Evolutionary conservation across 2,329 filamentous ascomycete species (phyloP).

Genomic region (Sclerotinia trifoliorum): DNA sequence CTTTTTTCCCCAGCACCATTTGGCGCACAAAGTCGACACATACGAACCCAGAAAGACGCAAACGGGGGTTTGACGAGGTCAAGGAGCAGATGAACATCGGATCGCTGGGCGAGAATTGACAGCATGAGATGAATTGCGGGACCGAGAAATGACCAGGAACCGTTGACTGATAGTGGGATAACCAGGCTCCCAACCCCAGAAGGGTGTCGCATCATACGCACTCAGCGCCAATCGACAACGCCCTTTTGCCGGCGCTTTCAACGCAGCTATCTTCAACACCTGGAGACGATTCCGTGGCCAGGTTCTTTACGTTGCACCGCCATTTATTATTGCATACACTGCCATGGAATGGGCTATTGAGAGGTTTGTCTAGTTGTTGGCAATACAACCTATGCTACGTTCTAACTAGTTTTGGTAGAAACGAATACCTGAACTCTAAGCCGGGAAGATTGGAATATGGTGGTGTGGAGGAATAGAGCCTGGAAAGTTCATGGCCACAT

Average conservation of each 20-base stretch:
- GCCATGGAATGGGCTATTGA: conserved; percentile 88
- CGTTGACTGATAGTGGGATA: conserved; percentile 34
- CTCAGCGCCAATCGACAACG: conserved; percentile 86
- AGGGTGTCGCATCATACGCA: conserved; percentile 67
- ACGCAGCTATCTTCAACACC: conserved; percentile 92
- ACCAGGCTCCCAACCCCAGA: conserved; percentile 58
- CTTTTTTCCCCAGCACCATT: background rate
- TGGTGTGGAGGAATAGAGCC: conserved; percentile 42
- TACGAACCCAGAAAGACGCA: background rate
- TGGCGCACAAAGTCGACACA: background rate
- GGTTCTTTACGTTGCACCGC: conserved; percentile 84
- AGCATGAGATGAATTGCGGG: background rate
- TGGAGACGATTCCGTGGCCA: conserved; percentile 83
- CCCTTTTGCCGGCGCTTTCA: conserved; percentile 72
- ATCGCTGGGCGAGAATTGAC: background rate
- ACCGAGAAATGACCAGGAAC: background rate
- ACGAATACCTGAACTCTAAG: conserved; percentile 81
- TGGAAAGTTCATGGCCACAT: conserved; percentile 24
- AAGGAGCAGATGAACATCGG: background rate
- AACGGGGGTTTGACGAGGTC: too few relatives aligned
- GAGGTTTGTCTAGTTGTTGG: conserved; percentile 60
- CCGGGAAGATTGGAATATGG: conserved; percentile 58
- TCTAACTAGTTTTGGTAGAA: conserved; percentile 49
- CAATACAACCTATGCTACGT: background rate
- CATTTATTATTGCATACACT: conserved; percentile 75